Evolutionary conservation across 768 basidiomycete species (phyloP).

Genomic region (Mycena polygramma): DNA sequence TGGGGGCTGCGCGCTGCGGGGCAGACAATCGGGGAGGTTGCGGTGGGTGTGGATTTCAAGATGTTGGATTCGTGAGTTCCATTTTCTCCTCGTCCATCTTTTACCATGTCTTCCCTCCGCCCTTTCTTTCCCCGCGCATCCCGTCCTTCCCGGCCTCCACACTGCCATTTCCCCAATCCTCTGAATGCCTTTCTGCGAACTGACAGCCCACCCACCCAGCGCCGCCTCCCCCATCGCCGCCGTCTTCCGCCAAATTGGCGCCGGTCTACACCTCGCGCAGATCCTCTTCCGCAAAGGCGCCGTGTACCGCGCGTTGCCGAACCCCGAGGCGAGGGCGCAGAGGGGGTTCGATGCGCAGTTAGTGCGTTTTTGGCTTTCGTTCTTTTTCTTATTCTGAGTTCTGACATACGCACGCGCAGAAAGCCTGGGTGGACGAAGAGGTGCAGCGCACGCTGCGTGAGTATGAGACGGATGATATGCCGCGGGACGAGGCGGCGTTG

Average conservation of each 20-base stretch:
- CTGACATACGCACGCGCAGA: background rate
- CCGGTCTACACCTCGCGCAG: slow-evolving; percentile 22
- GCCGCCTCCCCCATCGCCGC: slow-evolving; percentile 11
- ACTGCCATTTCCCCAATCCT: too few relatives aligned
- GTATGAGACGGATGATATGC: slow-evolving; percentile 4
- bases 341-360: background rate
- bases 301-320: slow-evolving; percentile 33
- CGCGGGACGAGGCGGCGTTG: slow-evolving; percentile 10
- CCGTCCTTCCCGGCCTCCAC: too few relatives aligned
- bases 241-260: slow-evolving; percentile 13
- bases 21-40: slow-evolving; percentile 35
- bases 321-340: slow-evolving; percentile 27
- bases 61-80: slow-evolving; percentile 32
- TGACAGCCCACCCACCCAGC: background rate
- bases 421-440: slow-evolving; percentile 1
- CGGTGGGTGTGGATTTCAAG: slow-evolving; percentile 24
- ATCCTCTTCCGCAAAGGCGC: slow-evolving; percentile 29
- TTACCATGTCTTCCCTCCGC: too few relatives aligned
- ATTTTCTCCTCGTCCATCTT: too few relatives aligned
- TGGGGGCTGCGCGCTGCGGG: slow-evolving; percentile 32
- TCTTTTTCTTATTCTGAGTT: too few relatives aligned
- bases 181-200: too few relatives aligned
- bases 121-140: too few relatives aligned
- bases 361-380: background rate
- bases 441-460: slow-evolving; percentile 7